Conservation (phyloP, 768 basidiomycete genomes). For the Boletus rufocinnamomeus region DNA sequence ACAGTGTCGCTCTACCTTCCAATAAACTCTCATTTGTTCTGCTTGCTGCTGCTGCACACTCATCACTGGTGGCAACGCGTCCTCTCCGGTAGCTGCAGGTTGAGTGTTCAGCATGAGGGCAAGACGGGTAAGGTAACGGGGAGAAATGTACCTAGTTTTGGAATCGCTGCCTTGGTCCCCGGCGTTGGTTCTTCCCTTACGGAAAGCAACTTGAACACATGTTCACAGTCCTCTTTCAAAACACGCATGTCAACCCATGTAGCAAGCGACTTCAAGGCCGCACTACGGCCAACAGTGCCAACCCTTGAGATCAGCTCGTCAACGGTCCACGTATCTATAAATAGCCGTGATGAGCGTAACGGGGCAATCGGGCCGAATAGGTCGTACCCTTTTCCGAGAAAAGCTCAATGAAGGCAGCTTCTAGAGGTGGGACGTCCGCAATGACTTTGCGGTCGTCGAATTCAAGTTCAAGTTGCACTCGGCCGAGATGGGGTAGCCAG, state of each 20-base stretch:
- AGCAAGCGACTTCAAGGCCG: conserved; percentile 70
- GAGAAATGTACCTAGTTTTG: conserved; percentile 29
- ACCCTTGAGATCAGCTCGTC: conserved; percentile 67
- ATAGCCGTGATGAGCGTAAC: not conserved
- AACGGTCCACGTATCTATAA: conserved; percentile 65
- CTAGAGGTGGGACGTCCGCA: conserved; percentile 79
- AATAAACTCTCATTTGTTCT: conserved; percentile 85
- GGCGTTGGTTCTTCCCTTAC: conserved; percentile 49
- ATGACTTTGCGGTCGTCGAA: conserved; percentile 78
- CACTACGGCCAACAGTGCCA: conserved; percentile 61
- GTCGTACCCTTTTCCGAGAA: conserved; percentile 69
- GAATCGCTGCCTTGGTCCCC: conserved; percentile 21
- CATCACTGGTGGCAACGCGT: conserved; percentile 49
- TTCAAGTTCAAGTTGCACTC: conserved; percentile 76
- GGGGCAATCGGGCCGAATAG: not conserved
- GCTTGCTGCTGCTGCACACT: conserved; percentile 73
- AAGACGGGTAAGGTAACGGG: not conserved
- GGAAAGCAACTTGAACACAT: conserved; percentile 67
- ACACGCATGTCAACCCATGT: conserved; percentile 88
- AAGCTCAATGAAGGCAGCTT: conserved; percentile 88
- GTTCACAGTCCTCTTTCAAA: conserved; percentile 64
- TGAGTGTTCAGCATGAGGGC: not conserved
- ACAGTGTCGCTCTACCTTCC: conserved; percentile 59
- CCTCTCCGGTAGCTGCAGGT: conserved; percentile 40
- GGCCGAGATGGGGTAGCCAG: conserved; percentile 90